Evolutionary conservation across 2,329 filamentous ascomycete genomes (phyloP), one percentile per base, ranked within the genome.

Genomic region (Rachicladosporium sp.): DNA sequence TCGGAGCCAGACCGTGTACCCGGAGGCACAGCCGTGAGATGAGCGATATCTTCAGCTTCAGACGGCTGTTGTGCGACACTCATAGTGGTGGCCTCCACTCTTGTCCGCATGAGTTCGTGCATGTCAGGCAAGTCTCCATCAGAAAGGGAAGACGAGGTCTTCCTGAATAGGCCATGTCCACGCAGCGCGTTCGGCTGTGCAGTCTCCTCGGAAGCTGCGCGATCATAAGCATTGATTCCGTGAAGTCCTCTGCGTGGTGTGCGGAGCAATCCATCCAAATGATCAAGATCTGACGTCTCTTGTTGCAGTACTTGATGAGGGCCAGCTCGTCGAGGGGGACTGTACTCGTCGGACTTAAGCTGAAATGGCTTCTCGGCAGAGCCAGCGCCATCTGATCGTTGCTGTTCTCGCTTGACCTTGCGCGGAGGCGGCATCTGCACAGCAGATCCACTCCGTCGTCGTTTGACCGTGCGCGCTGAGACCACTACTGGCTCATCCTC

Each of bases 271-370:
- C 39, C 39, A 27, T 31, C 30, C 27, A 42, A 34, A 12, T 58
- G 57, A 43, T 69, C 66, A 2, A 70, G 55, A 47, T 70, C 66
- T 27, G 68, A 60, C 2, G 62, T 66, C 40, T 65, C 59, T 6
- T 51, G 60, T 7, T 58, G 57, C 4, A 50, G 33, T 11, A 54
- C 35, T 3, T 55, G 45, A 7, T 45, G 50, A n/a, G 43, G 29
- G 10, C 33, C 35, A 6, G 27, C 33, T 10, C 31, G 12, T 23
- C 38, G 51, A 13, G 59, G 55, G 42, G 62, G 65, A 36, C 59
- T 62, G 36, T 38, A 44, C 6, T 49, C 53, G 41, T 68, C 64
- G 10, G 63, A 61, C 42, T 64, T 64, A 36, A 68, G 49, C 13
- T 50, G 54, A 29, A 62, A 51, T 6, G 52, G 46, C 6, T 33